Evolutionary conservation across 805 yeast genomes (phyloP), one percentile per base, ranked within the genome.

Genomic region (Cyberlindnera sargentensis): DNA sequence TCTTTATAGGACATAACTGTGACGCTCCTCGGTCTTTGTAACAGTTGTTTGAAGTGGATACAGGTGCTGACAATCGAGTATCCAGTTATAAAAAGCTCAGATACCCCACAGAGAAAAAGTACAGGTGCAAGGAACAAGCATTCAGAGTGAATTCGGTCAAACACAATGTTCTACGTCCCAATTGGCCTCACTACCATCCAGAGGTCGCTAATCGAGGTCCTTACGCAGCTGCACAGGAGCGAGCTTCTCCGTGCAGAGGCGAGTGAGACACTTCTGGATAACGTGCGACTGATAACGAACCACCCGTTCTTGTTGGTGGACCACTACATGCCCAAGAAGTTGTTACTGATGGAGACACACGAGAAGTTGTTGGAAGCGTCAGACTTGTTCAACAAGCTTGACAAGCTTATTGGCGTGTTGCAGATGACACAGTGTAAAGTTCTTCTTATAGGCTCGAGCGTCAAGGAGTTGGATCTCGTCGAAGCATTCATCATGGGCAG

Each of bases 401-500:
- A 82, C 52, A 62, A 68, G 32, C 51, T 82, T 6, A 39, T 63
- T 48, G 58, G 44, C 35, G 45, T 3, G 28, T 37, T 45, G 48
- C 52, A 44, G 46, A 31, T 8, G 11, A 38, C 41, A 11, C 9
- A 24, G 15, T n/a, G 28, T 8, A 38, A 68, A 10, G 51, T 73
- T 4, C 57, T 71, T 5, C 67, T 84, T 8, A 73, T 80, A 3
- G 82, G 88, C 0, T 72, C 75, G 32, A 75, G 71, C 52, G 71
- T 81, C 24, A 80, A 82, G 55, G 93, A 84, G 55, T 59, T 84
- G 48, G 95, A 89, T 56, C 64, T 89, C 37, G 70, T 89, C 6
- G 97, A 89, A 60, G 84, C 90, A 0, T 69, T 83, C 37, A 56
- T 88, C 10, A 67, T 84, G n/a, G 96, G 96, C 2, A 78, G 85